These are phyloP conservation scores for Solanum appendiculatum DNA, from an alignment of 257 asterid genomes.

Conservation along the genomic window DNA sequence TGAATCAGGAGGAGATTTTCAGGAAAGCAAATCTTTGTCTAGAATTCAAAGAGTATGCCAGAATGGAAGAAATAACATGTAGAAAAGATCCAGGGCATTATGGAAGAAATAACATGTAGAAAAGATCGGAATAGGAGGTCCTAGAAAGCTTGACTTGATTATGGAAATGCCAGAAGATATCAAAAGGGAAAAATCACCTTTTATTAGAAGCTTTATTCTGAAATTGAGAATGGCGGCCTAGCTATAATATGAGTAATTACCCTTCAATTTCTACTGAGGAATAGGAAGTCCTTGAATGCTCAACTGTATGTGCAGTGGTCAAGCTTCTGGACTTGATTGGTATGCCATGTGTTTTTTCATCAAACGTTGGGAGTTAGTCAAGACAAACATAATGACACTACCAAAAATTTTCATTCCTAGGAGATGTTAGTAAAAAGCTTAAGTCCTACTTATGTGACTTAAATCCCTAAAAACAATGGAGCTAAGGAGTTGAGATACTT, in stretches of 20 bases:
- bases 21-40: background rate
- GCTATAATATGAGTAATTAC: background rate
- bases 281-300: background rate
- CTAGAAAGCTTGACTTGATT: background rate
- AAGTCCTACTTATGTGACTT: background rate
- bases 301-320: background rate
- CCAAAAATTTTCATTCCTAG: background rate
- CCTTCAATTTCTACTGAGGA: background rate
- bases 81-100: background rate
- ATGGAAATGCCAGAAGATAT: background rate
- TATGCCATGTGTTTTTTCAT: background rate
- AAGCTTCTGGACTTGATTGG: background rate
- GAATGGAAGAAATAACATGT: background rate
- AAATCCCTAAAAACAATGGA: background rate
- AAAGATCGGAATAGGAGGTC: background rate
- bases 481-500: background rate
- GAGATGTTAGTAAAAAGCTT: background rate
- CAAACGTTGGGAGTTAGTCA: background rate
- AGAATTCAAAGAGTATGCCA: background rate
- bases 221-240: background rate
- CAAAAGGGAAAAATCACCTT: background rate
- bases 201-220: background rate
- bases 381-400: background rate
- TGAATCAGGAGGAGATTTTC: background rate
- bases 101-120: background rate